Percentiles rank a stretch among this genome's conserved stretches.
Conservation (phyloP, 805 yeast species). For the Zygosaccharomyces rouxii region DNA sequence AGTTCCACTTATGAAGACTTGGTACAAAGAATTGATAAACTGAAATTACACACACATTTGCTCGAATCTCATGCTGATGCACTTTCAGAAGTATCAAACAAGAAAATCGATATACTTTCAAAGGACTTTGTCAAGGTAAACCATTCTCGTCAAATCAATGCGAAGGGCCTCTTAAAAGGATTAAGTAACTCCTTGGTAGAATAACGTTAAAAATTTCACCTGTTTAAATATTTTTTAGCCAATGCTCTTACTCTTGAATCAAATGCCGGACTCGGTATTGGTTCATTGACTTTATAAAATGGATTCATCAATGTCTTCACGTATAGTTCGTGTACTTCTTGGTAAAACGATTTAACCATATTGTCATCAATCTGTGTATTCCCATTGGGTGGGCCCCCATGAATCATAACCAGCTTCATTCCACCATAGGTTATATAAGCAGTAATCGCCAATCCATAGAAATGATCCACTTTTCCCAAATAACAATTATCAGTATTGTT, state of each 20-base stretch:
- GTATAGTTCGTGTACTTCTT: conserved; percentile 81
- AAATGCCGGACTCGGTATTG: conserved; percentile 68
- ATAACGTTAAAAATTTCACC: not conserved
- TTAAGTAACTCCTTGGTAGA: conserved; percentile 23
- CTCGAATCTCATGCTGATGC: conserved; percentile 24
- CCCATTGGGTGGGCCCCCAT: conserved; percentile 43
- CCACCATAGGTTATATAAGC: conserved; percentile 88
- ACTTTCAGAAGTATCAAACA: conserved; percentile 16
- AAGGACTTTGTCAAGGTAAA: conserved; percentile 13
- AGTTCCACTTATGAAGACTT: conserved; percentile 14
- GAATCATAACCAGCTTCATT: conserved; percentile 70
- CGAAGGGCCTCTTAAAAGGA: conserved; percentile 22
- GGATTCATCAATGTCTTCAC: conserved; percentile 83
- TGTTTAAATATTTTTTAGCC: conserved; percentile 70
- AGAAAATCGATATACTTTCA: conserved; percentile 19
- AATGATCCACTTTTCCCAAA: conserved; percentile 76
- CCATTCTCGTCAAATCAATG: conserved; percentile 9
- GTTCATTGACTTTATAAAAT: conserved; percentile 71
- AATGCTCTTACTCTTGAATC: conserved; percentile 66
- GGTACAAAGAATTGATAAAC: conserved; percentile 16
- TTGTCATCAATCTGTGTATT: conserved; percentile 50
- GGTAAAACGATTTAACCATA: conserved; percentile 74
- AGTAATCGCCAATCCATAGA: conserved; percentile 76
- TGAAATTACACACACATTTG: conserved; percentile 25
- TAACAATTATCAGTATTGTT: conserved; percentile 38